Base-by-base conservation (phyloP, 75 land plant genomes). In the Sequoia sempervirens region DNA sequence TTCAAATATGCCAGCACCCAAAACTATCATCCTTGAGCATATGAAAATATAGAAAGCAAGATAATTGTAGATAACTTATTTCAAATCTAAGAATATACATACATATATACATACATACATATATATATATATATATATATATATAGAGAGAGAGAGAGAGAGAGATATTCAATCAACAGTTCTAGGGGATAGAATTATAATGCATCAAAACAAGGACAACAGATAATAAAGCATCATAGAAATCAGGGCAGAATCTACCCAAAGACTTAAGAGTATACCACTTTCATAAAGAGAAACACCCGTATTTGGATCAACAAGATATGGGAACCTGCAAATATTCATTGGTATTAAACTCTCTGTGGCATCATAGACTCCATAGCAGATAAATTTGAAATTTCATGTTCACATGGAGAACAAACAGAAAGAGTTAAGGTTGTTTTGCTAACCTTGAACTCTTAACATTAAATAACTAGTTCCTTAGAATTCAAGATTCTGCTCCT, bases 281-380 rank as follows among this genome's bases (percentile, higher is more conserved):
- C 98, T 96, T 89, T 96, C 98, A 89, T 92, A 96, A 87, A 96
- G 81, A 58, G 92, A 88, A 50, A 90, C 85, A n/a, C 97, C 95
- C 52, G 95, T 92, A 80, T 92, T 95, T 75, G 92, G 89, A 84
- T 96, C 98, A 52, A 96, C 82, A 26, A 96, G 90, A 83, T 88
- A 95, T 64, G 98, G 98, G 82, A 96, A 96, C 90, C 97, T 96
- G 91, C 90, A 88, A n/a, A 61, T 43, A 86, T 75, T 40, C 38
- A 18, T 75, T 75, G 23, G 15, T 75, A 75, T 75, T 75, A 75
- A 75, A 75, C 20, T 75, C n/a, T 36, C 40, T 75, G 36, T 38
- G 37, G 79, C 37, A 18, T 15, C 8, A 40, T 38, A 75, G 20
- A 37, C 23, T 75, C 45, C 46, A 75, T 40, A 38, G 5, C 23